A percentile compares a stretch with the other conserved stretches of the same genome.
These are phyloP conservation scores for Xerocomellus amylosporus DNA, from an alignment of 768 basidiomycete species.

Conservation along the genomic window DNA sequence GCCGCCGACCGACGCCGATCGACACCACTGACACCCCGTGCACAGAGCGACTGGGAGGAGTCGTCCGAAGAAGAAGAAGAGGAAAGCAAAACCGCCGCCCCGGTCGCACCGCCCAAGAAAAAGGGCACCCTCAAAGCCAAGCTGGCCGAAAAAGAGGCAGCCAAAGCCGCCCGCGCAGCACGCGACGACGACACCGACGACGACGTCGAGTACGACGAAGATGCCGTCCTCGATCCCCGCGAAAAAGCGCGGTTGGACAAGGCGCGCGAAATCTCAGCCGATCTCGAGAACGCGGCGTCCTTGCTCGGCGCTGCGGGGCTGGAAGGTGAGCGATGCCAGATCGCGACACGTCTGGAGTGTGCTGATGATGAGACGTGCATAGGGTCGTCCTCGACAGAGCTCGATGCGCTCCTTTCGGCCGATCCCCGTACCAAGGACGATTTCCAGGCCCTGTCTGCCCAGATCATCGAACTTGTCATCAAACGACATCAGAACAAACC, in stretches of 20 bases:
- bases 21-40: conserved; percentile 2
- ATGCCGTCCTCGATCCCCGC: conserved; percentile 73
- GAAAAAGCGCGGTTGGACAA: conserved; percentile 75
- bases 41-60: conserved; percentile 93
- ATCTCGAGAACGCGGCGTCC: conserved; percentile 80
- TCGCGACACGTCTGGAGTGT: neutral
- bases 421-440: conserved; percentile 90
- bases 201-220: conserved; percentile 60
- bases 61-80: conserved; percentile 76
- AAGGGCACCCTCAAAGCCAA: conserved; percentile 91
- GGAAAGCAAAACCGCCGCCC: conserved; percentile 45
- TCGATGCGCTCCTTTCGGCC: conserved; percentile 69
- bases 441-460: conserved; percentile 68
- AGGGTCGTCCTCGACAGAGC: conserved; percentile 69
- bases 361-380: conserved; percentile 2
- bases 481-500: conserved; percentile 81
- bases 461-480: conserved; percentile 72
- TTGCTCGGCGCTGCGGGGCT: conserved; percentile 71
- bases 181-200: conserved; percentile 33
- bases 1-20: conserved; percentile 21
- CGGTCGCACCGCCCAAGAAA: conserved; percentile 77
- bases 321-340: conserved; percentile 46
- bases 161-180: conserved; percentile 52
- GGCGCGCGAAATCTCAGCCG: conserved; percentile 81
- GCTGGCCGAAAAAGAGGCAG: conserved; percentile 87